A percentile compares a stretch with the other conserved stretches of the same genome.
These are phyloP conservation scores for Stagonosporopsis rhizophila DNA, from an alignment of 2,329 filamentous ascomycete species.

Conservation along the genomic window DNA sequence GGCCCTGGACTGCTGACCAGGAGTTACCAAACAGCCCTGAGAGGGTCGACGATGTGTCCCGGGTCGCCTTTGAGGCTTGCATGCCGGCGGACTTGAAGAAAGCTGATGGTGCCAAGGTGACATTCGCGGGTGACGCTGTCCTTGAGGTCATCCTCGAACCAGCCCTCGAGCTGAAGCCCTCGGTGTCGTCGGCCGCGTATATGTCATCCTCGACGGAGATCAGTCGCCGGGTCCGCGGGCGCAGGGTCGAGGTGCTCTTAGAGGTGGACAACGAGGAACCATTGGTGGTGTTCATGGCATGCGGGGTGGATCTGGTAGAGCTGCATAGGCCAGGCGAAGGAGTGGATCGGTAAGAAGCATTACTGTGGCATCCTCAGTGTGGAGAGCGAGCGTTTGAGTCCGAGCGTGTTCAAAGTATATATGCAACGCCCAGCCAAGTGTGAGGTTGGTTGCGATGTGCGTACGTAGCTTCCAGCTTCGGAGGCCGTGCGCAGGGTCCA, in stretches of 20 bases:
- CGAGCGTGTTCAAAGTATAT: background rate
- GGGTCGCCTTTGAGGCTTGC: slow-evolving; percentile 31
- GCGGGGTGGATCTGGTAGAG: slow-evolving; percentile 41
- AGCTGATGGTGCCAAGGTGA: slow-evolving; percentile 39
- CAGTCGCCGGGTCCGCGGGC: slow-evolving; percentile 56
- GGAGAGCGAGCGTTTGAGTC: slow-evolving; percentile 1
- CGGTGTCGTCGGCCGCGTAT: slow-evolving; percentile 44
- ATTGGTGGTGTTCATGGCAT: slow-evolving; percentile 52
- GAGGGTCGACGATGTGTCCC: slow-evolving; percentile 40
- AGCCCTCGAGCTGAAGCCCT: slow-evolving; percentile 49
- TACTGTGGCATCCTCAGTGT: slow-evolving; percentile 37
- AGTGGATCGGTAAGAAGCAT: slow-evolving; percentile 21
- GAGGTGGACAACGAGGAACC: slow-evolving; percentile 46
- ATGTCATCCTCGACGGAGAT: slow-evolving; percentile 58
- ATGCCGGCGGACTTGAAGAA: slow-evolving; percentile 34
- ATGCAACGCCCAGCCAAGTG: background rate
- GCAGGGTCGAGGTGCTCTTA: slow-evolving; percentile 54
- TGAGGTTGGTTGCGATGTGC: slow-evolving; percentile 13
- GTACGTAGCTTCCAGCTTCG: slow-evolving; percentile 16
- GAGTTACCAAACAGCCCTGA: slow-evolving; percentile 57
- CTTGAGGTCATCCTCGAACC: slow-evolving; percentile 49
- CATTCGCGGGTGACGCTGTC: slow-evolving; percentile 44
- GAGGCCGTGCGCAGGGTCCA: slow-evolving; percentile 17
- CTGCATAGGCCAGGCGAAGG: slow-evolving; percentile 46
- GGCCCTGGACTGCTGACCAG: slow-evolving; percentile 57